Evolutionary conservation across 2,329 filamentous ascomycete species (phyloP).

Genomic region (Colletotrichum lupini): DNA sequence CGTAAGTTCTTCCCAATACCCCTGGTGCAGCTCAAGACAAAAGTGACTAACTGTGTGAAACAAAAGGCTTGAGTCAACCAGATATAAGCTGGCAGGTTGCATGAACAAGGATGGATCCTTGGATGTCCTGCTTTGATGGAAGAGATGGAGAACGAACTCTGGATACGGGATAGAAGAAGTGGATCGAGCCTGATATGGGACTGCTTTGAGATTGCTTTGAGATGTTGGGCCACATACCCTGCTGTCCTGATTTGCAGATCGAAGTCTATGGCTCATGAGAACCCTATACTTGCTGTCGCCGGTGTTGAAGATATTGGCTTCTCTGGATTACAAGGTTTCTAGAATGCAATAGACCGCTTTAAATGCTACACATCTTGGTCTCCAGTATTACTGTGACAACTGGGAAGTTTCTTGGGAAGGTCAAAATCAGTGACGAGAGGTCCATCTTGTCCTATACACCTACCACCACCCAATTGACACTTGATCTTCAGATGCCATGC

Average conservation of each 20-base stretch:
- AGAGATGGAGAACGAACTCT: background rate
- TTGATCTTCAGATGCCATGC: no score
- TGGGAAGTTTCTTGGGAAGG: background rate
- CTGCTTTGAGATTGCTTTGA: no score
- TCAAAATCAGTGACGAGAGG: background rate
- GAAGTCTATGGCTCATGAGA: background rate
- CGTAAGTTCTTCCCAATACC: constrained; percentile 39
- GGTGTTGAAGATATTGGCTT: background rate
- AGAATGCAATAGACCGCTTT: background rate
- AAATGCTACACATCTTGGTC: background rate
- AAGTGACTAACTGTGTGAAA: background rate
- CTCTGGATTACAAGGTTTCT: background rate
- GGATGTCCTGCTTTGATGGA: constrained; percentile 42
- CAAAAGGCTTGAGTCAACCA: constrained; percentile 44
- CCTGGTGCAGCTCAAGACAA: background rate
- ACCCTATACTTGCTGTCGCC: background rate
- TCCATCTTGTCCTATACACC: background rate
- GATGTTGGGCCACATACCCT: background rate
- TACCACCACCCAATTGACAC: background rate
- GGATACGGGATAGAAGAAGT: background rate
- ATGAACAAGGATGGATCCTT: constrained; percentile 46
- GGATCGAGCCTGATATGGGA: no score
- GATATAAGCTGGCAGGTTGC: constrained; percentile 46
- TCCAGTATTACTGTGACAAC: background rate
- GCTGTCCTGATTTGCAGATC: background rate